Evolutionary conservation across 2,329 filamentous ascomycete genomes (phyloP).

Genomic region (Diaporthe vexans): DNA sequence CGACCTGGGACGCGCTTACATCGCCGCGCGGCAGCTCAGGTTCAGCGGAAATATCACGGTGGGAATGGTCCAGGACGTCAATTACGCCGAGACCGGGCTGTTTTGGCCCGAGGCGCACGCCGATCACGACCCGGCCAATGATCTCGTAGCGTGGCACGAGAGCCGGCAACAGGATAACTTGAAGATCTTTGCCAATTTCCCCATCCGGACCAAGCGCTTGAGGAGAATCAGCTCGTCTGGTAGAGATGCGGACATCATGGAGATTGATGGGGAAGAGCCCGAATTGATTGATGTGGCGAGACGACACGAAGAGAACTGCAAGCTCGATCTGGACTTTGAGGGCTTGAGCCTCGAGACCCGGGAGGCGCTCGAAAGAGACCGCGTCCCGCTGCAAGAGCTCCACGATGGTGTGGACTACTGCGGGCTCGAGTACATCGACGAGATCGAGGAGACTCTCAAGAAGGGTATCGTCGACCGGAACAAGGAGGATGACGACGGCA

Average conservation of each 20-base stretch:
- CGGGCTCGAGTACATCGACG: constrained; percentile 33
- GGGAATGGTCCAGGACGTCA: constrained; percentile 69
- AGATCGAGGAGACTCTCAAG: constrained; percentile 35
- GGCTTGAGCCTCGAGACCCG: constrained; percentile 39
- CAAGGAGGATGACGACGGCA: constrained; percentile 40
- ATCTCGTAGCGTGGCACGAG: constrained; percentile 61
- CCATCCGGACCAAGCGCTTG: constrained; percentile 10
- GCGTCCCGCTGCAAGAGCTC: constrained; percentile 30
- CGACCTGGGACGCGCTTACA: constrained; percentile 48
- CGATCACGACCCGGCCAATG: constrained; percentile 56
- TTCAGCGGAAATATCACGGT: constrained; percentile 61
- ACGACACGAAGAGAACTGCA: constrained; percentile 37
- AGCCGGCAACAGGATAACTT: constrained; percentile 59
- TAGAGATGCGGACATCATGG: not conserved
- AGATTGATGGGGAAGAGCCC: not conserved
- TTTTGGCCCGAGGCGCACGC: constrained; percentile 65
- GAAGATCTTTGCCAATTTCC: constrained; percentile 43
- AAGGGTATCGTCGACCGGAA: constrained; percentile 24
- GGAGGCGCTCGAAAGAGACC: constrained; percentile 40
- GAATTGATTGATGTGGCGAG: constrained; percentile 4
- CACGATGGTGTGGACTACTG: constrained; percentile 32
- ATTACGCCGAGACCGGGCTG: constrained; percentile 61
- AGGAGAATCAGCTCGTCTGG: not conserved
- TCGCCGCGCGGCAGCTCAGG: constrained; percentile 58
- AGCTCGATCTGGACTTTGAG: constrained; percentile 42